Evolutionary conservation across 345 rosid species (phyloP), one percentile per base, ranked within the genome.

Genomic region (Jatropha curcas): DNA sequence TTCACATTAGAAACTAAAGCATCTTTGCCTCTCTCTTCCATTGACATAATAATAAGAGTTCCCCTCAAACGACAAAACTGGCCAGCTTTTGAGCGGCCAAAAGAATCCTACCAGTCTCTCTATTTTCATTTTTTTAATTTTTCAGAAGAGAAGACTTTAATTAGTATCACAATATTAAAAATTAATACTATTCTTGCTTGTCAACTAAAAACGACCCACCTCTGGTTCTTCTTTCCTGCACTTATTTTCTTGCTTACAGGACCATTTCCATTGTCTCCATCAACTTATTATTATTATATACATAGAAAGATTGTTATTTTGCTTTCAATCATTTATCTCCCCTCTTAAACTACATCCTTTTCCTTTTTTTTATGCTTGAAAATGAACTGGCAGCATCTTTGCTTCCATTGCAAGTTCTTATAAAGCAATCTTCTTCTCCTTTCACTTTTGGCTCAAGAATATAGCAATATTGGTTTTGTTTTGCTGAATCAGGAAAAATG

Each of bases 361-460:
- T 66, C 10, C 17, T 73, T 75, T 41, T 64, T 77, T 77, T 51
- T 66, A 60, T 57, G 72, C 43, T 64, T 46, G 61, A 58, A 73
- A 41, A 41, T 86, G 81, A 83, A 72, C 87, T 84, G 90, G 74
- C 83, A 63, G 80, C 81, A 79, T 76, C 88, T 79, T 81, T 81
- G 52, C 60, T 75, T 60, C 56, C 22, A 48, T 45, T 74, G 39
- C 69, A 77, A 80, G 68, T 52, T 58, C 33, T 70, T 74, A 64
- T 81, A 65, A 58, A 74, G 20, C 55, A 22, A 20, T 10, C 69
- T 43, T 53, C 28, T 77, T 10, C 9, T 22, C 4, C 0, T n/a
- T 24, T 9, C 67, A 61, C 7, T 22, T 34, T 10, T 9, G 22
- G 48, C 9, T 62, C 10, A 14, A 20, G n/a, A n/a, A n/a, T n/a